Percentiles rank a stretch among this genome's conserved stretches.
These are phyloP conservation scores for Eimeria zaria DNA, from an alignment of 169 alveolate genomes.

Conservation along the genomic window DNA sequence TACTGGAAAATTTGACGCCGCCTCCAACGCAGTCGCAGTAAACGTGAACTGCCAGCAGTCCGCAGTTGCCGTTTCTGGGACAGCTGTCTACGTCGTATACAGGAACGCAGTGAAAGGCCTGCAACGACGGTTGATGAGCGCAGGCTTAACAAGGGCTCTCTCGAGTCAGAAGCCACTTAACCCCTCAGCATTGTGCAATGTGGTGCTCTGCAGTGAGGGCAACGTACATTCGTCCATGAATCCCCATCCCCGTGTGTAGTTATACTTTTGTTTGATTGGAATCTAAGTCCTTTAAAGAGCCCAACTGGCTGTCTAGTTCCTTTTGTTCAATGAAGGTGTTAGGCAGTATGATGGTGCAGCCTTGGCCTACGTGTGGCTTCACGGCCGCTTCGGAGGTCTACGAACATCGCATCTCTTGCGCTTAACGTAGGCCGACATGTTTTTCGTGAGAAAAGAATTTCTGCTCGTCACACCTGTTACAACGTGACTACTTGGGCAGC, in stretches of 20 bases:
- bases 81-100: background rate
- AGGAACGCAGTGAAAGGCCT: slow-evolving; percentile 6
- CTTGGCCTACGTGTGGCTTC: background rate
- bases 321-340: background rate
- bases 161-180: background rate
- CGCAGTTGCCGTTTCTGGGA: background rate
- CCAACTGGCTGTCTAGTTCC: background rate
- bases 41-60: background rate
- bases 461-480: background rate
- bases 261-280: background rate
- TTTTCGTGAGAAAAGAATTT: background rate
- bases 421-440: background rate
- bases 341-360: background rate
- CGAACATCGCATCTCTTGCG: background rate
- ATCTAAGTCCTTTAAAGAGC: background rate
- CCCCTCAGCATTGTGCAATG: background rate
- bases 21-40: slow-evolving; percentile 39
- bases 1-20: slow-evolving; percentile 78
- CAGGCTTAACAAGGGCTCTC: background rate
- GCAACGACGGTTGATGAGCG: slow-evolving; percentile 12
- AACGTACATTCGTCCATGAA: background rate
- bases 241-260: background rate
- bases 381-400: background rate
- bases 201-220: slow-evolving; percentile 5
- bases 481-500: background rate